Base-by-base conservation (phyloP, 768 basidiomycete species). In the Kondoa malvinella region DNA sequence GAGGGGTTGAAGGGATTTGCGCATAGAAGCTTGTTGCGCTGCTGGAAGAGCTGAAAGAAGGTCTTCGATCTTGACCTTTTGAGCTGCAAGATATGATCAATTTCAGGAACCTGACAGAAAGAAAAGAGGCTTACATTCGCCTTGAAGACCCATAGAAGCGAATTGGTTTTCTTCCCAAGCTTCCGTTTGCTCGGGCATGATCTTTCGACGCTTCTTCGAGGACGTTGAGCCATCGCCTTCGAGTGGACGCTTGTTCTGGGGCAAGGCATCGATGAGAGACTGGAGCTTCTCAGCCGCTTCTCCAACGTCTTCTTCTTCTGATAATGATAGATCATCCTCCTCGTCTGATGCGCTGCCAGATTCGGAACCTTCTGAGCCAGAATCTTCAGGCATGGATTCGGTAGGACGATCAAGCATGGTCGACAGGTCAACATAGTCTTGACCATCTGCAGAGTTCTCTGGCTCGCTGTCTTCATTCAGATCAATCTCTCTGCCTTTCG, bases 151-250 rank as follows among this genome's bases (percentile, higher is more conserved):
- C 29, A 78, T 69, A 0, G 73, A 71, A 2, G 75, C 83, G 74
- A 91, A 92, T 73, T 91, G 89, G 72, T 84, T 85, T 75, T 92
- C 91, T 32, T 81, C 82, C 3, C 88, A 89, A 31, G 85, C 83
- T 73, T 88, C 86, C 1, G 86, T 89, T 64, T 82, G 82, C 73
- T 91, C 89, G 66, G 82, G 78, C 64, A 90, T 74, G 0, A 83
- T 78, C 12, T 87, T 83, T 57, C 86, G 80, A 72, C 77, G 78
- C 74, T 78, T 78, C 68, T 70, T 71, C 40, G 74, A 76, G 3
- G 69, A 66, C 16, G 72, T 72, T 4, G 74, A 77, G 2, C 72
- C 77, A 12, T 80, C 82, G 15, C n/a, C n/a, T n/a, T 79, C 79
- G n/a, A 78, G 76, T 0, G 81, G 81, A 30, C 71, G 64, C 77